phyloP scores from a whole-genome alignment of 2,329 filamentous ascomycete species.

The Bisporella sp. region DNA sequence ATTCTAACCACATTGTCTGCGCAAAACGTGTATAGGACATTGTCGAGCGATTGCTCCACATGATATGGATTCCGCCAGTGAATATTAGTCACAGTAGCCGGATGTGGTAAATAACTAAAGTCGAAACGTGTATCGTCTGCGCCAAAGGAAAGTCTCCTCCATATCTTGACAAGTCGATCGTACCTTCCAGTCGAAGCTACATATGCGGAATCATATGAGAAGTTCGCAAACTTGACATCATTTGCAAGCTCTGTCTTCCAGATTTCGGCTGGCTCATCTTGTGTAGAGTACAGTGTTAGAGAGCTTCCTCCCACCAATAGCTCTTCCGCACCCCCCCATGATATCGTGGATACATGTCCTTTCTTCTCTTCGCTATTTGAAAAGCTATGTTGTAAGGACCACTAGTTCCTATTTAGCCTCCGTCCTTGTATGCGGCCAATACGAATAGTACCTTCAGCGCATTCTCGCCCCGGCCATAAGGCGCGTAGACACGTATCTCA shows the following conservation, averaged over 20 bases:
- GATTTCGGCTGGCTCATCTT: constrained; percentile 43
- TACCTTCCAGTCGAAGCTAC: constrained; percentile 74
- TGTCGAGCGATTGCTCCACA: constrained; percentile 70
- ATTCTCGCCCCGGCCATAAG: constrained; percentile 63
- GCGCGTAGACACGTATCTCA: constrained; percentile 70
- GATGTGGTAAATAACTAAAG: constrained; percentile 83
- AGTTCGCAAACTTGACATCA: constrained; percentile 63
- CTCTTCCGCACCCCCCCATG: constrained; percentile 84
- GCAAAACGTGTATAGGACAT: constrained; percentile 86
- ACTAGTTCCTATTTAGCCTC: constrained; percentile 35
- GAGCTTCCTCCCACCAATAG: constrained; percentile 67
- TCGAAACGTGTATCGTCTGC: constrained; percentile 81
- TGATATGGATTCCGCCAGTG: constrained; percentile 81
- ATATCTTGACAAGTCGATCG: constrained; percentile 85
- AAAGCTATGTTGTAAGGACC: constrained; percentile 58
- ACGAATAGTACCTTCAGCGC: constrained; percentile 58
- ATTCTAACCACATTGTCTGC: constrained; percentile 73
- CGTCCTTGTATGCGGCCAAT: not conserved
- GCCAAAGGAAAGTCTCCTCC: constrained; percentile 81
- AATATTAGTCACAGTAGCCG: constrained; percentile 68
- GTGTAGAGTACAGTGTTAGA: constrained; percentile 60
- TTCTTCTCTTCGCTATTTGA: constrained; percentile 35
- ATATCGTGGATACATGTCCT: constrained; percentile 50
- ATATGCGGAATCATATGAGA: constrained; percentile 82
- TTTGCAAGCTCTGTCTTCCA: constrained; percentile 75